Percentiles rank a stretch among this genome's conserved stretches.
phyloP scores from a whole-genome alignment of 2,329 filamentous ascomycete species.

The Paracoccidioides brasiliensis region DNA sequence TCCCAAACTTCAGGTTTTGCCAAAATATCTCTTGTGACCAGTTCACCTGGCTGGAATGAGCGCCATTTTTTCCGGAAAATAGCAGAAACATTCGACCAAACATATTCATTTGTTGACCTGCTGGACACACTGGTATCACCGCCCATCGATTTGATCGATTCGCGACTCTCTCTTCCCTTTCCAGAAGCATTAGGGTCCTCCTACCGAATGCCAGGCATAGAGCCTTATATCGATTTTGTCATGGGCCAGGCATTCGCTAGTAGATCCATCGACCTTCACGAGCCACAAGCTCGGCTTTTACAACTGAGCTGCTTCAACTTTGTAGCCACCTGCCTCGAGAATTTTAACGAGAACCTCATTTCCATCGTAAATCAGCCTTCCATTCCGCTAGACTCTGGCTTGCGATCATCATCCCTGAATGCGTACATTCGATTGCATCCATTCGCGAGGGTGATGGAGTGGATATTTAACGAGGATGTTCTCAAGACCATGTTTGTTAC shows the following conservation, averaged over 20 bases:
- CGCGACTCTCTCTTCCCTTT: conserved; percentile 70
- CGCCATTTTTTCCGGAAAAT: conserved; percentile 62
- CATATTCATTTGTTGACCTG: conserved; percentile 69
- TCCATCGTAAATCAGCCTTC: conserved; percentile 69
- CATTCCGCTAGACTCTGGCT: conserved; percentile 60
- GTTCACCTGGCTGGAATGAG: conserved; percentile 29
- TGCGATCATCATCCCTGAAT: conserved; percentile 55
- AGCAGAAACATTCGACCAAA: conserved; percentile 68
- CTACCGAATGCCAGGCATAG: conserved; percentile 72
- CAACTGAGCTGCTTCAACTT: conserved; percentile 75
- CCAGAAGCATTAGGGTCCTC: conserved; percentile 69
- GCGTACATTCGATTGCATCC: conserved; percentile 80
- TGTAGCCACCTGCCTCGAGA: conserved; percentile 61
- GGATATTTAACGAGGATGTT: conserved; percentile 90
- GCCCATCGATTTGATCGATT: conserved; percentile 26
- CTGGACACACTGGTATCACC: conserved; percentile 60
- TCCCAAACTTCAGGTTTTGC: conserved; percentile 32
- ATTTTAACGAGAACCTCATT: conserved; percentile 90
- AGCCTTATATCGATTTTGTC: conserved; percentile 84
- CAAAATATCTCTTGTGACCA: conserved; percentile 31
- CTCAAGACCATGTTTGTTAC: conserved; percentile 64
- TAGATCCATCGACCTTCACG: conserved; percentile 53
- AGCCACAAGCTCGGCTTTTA: conserved; percentile 58
- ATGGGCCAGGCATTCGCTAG: conserved; percentile 64
- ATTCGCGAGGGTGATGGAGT: conserved; percentile 91